Evolutionary conservation across 805 yeast genomes (phyloP).

Genomic region (Saccharomycopsis malanga): DNA sequence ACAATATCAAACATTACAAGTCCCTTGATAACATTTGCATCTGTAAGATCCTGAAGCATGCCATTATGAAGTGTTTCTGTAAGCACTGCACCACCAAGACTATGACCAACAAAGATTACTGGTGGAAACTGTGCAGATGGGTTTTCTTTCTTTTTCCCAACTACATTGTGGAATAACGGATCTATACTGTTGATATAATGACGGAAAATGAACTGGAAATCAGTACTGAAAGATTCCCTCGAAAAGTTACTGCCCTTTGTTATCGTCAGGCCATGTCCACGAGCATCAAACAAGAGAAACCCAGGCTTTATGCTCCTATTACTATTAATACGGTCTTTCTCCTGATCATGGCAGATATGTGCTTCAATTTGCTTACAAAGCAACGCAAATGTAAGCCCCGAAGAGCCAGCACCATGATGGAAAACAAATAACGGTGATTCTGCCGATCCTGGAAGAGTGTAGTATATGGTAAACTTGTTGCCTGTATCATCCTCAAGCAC

Average conservation of each 20-base stretch:
- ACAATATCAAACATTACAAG: conserved; percentile 82
- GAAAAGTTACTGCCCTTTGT: conserved; percentile 33
- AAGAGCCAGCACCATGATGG: conserved; percentile 96
- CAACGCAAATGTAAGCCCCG: conserved; percentile 67
- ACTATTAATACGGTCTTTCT: background rate
- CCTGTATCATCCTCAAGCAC: conserved; percentile 23
- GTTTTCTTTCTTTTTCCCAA: conserved; percentile 11
- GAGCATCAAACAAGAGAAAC: conserved; percentile 62
- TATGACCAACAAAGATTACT: conserved; percentile 74
- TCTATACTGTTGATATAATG: conserved; percentile 27
- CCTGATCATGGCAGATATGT: conserved; percentile 21
- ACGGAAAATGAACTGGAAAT: conserved; percentile 45
- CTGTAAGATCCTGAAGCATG: conserved; percentile 14
- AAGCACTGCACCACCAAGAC: conserved; percentile 85
- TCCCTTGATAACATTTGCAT: conserved; percentile 44
- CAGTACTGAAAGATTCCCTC: conserved; percentile 47
- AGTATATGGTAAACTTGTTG: conserved; percentile 48
- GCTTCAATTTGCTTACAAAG: conserved; percentile 34
- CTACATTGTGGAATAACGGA: conserved; percentile 16
- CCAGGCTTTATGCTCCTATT: conserved; percentile 42
- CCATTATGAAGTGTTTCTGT: conserved; percentile 40
- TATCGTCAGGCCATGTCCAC: conserved; percentile 73
- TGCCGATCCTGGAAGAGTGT: conserved; percentile 39
- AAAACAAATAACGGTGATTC: conserved; percentile 56
- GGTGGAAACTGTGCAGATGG: conserved; percentile 26